A percentile compares a stretch with the other conserved stretches of the same genome.
Evolutionary conservation across 352 stramenopile species (phyloP).

Genomic region (Phytopythium aichiense): DNA sequence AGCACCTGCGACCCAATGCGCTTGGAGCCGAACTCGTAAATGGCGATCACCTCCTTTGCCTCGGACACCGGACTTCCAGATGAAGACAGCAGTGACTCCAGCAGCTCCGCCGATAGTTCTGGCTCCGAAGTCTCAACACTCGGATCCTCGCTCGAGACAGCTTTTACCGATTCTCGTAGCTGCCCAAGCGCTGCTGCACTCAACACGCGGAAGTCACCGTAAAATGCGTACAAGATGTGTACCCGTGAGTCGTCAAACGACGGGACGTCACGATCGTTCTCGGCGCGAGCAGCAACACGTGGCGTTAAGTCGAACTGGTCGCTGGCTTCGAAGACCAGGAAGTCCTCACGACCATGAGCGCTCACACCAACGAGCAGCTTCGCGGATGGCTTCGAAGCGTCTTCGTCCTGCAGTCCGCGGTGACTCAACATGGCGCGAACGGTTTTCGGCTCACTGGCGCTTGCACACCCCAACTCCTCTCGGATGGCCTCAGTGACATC

Average conservation of each 20-base stretch:
- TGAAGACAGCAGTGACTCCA: conserved; percentile 21
- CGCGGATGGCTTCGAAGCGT: conserved; percentile 2
- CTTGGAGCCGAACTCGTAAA: conserved; percentile 14
- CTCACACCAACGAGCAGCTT: conserved; percentile 27
- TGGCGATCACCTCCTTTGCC: conserved; percentile 24
- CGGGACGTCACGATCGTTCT: too few relatives aligned
- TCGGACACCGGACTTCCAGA: conserved; percentile 13
- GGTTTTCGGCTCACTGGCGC: neutral
- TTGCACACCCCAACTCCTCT: conserved; percentile 8
- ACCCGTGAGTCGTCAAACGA: neutral
- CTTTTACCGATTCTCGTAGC: conserved; percentile 15
- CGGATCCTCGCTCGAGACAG: neutral
- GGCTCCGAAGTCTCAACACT: conserved; percentile 7
- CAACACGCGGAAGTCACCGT: conserved; percentile 47
- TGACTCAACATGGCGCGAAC: conserved; percentile 16
- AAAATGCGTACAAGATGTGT: conserved; percentile 35
- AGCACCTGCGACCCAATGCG: conserved; percentile 19
- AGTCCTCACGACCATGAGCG: conserved; percentile 10
- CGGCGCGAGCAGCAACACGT: neutral
- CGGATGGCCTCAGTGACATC: conserved; percentile 30
- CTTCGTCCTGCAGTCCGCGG: neutral
- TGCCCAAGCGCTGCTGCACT: conserved; percentile 17
- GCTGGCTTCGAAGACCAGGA: conserved; percentile 20
- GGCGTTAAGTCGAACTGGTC: conserved; percentile 23
- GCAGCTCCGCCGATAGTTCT: conserved; percentile 17